Base-by-base conservation (phyloP, 129 eudicot species). In the Chrysanthemum makinoi region DNA sequence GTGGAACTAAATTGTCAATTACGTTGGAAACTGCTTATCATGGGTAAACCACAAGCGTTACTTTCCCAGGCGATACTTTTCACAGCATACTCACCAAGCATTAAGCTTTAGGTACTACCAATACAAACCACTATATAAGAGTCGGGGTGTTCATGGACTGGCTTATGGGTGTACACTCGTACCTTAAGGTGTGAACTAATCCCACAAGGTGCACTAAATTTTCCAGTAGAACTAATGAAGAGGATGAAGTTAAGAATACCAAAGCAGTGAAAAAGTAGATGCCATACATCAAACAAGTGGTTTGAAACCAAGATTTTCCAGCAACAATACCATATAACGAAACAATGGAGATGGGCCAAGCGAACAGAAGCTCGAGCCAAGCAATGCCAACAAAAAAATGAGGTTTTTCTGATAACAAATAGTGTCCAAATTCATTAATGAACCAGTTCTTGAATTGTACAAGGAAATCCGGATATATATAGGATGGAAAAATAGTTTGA, bases 321-420 rank as follows among this genome's bases (percentile, higher is more conserved):
- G 76, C 54, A 8, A 63, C 54, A 68, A 90, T 75, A 26, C 76
- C 97, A 51, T 87, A 85, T 24, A 87, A 66, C 43, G 80, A 81
- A 12, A 78, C 73, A 12, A 90, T 1, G 3, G 97, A 68, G 17
- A 87, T 86, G 14, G 91, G 97, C 97, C 95, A 90, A 0, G 84
- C 87, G 43, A 90, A 53, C 22, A 90, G 48, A 61, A 90, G 81
- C 85, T 87, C 87, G 28, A 85, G 62, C 97, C 92, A 88, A 62
- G 86, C 79, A 60, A 88, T 33, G 10, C 97, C 95, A 10, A 91
- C 86, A 49, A 82, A 88, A 84, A 91, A 91, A 78, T 76, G 81
- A 12, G 97, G 97, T 66, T 76, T 88, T 69, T 91, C 88, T 19
- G 80, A 3, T 39, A 86, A 48, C 74, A 91, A 65, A 50, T 88